phyloP scores from a whole-genome alignment of 2,329 filamentous ascomycete species.

The Epichloe uncinata region DNA sequence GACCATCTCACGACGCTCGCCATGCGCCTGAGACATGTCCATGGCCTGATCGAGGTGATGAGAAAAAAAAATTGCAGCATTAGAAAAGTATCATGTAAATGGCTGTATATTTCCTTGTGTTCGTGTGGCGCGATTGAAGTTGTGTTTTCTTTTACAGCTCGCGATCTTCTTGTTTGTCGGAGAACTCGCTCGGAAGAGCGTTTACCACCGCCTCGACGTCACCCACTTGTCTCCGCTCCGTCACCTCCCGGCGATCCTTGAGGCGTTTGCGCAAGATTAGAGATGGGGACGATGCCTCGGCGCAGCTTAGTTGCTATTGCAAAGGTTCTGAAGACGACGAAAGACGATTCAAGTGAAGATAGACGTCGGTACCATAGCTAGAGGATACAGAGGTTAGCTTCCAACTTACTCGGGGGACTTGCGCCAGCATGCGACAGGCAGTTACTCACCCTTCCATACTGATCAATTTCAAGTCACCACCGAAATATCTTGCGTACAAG shows the following conservation, averaged over 20 bases:
- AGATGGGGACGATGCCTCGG: conserved; percentile 20
- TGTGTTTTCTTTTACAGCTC: conserved; percentile 18
- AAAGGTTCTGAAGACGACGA: conserved; percentile 92
- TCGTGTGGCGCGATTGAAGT: not conserved
- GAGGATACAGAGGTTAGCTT: conserved; percentile 9
- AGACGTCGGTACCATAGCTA: conserved; percentile 96
- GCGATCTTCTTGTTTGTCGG: conserved; percentile 17
- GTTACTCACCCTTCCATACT: conserved; percentile 90
- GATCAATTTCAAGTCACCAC: conserved; percentile 91
- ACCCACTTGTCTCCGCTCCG: conserved; percentile 79
- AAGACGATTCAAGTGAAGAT: conserved; percentile 90
- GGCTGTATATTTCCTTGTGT: not conserved
- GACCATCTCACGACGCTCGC: not conserved
- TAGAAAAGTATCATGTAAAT: not conserved
- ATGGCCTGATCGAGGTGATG: not conserved
- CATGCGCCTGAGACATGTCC: not conserved
- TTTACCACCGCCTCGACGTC: conserved; percentile 71
- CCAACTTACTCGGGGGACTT: not conserved
- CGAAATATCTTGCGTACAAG: conserved; percentile 93
- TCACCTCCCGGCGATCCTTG: conserved; percentile 55
- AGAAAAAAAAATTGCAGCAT: not conserved
- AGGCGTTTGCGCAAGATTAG: conserved; percentile 49
- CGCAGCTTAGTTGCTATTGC: conserved; percentile 68
- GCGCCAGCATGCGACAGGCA: conserved; percentile 7
- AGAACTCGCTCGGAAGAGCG: conserved; percentile 20